phyloP scores from a whole-genome alignment of 176 grass and related monocot genomes.

The Miscanthus lutarioriparius region DNA sequence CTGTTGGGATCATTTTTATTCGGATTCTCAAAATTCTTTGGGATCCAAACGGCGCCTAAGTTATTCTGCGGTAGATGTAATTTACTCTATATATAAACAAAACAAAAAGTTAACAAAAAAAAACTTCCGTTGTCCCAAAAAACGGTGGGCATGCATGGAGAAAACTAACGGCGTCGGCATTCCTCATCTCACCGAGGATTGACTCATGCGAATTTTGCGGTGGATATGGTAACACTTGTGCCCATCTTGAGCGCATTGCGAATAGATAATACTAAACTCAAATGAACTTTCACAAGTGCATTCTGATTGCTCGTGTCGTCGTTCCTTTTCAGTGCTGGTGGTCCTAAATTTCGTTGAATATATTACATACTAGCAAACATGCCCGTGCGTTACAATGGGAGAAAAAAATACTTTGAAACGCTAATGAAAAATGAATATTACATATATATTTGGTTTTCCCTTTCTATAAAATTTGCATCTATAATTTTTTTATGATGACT shows the following conservation, averaged over 20 bases:
- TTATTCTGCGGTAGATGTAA: too few species aligned
- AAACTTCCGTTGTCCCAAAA: neutral
- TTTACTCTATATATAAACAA: too few species aligned
- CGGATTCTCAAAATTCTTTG: too few species aligned
- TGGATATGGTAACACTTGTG: neutral
- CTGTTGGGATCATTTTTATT: too few species aligned
- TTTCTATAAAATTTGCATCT: too few species aligned
- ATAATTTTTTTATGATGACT: neutral
- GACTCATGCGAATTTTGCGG: neutral
- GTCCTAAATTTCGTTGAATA: neutral
- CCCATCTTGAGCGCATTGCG: neutral
- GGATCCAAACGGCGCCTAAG: too few species aligned
- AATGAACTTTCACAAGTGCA: neutral
- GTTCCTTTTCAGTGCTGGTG: neutral
- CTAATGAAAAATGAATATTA: too few species aligned
- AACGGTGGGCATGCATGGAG: neutral
- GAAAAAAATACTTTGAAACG: too few species aligned
- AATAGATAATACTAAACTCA: neutral
- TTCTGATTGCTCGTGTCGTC: neutral
- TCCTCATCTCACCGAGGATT: slow-evolving; percentile 16
- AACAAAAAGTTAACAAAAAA: too few species aligned
- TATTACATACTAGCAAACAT: neutral
- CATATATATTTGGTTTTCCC: too few species aligned
- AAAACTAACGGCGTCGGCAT: neutral
- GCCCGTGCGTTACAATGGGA: too few species aligned